These are phyloP conservation scores for Musa schizocarpa DNA, from an alignment of 176 grass and related monocot genomes.

Conservation along the genomic window DNA sequence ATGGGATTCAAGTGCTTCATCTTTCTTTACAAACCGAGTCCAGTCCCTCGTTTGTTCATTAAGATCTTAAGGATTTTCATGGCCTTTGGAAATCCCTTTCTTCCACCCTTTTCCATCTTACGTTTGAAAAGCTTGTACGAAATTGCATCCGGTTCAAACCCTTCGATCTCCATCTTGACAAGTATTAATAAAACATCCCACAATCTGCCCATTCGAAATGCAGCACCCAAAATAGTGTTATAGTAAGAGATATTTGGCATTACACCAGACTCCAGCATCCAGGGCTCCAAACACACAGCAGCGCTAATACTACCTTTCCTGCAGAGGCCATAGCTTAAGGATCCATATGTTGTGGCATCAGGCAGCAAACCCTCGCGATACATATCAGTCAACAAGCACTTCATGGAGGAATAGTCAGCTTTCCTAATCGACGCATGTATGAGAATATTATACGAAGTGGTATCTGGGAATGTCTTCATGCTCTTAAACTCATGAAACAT, in stretches of 20 bases:
- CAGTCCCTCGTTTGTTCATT: slow-evolving; percentile 5
- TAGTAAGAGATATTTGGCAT: slow-evolving; percentile 28
- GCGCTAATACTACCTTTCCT: slow-evolving; percentile 9
- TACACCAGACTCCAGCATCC: slow-evolving; percentile 11
- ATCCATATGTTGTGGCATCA: slow-evolving; percentile 21
- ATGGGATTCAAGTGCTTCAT: background rate
- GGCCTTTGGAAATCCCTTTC: slow-evolving; percentile 19
- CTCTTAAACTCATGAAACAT: slow-evolving; percentile 19
- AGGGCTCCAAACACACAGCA: slow-evolving; percentile 11
- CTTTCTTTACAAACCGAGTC: background rate
- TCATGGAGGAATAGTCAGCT: slow-evolving; percentile 7
- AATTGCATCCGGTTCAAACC: slow-evolving; percentile 24
- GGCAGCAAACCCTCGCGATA: slow-evolving; percentile 10
- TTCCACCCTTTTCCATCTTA: slow-evolving; percentile 18
- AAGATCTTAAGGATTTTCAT: slow-evolving; percentile 24
- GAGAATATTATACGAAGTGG: slow-evolving; percentile 30
- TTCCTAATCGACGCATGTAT: slow-evolving; percentile 19
- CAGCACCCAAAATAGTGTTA: slow-evolving; percentile 24
- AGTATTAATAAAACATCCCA: slow-evolving; percentile 28
- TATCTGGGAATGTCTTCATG: slow-evolving; percentile 14
- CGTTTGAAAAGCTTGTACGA: slow-evolving; percentile 24
- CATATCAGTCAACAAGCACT: slow-evolving; percentile 19
- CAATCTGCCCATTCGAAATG: slow-evolving; percentile 19
- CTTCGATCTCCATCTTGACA: slow-evolving; percentile 23
- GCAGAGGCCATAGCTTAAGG: slow-evolving; percentile 24